Base-by-base conservation (phyloP, 768 basidiomycete genomes). In the Gelatoporia subvermispora region DNA sequence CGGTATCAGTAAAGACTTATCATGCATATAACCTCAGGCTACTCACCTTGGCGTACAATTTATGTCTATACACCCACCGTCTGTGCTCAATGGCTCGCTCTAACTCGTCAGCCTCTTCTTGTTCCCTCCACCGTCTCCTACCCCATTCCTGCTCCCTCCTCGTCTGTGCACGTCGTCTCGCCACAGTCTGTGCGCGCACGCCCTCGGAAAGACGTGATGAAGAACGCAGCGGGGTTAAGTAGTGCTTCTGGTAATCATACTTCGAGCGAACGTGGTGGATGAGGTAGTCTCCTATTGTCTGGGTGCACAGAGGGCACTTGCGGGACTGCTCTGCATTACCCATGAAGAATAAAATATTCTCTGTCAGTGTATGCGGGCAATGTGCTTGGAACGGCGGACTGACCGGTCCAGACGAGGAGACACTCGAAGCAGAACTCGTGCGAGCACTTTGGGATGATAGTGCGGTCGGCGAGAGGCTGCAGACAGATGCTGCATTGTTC, bases 361-460 rank as follows among this genome's bases (percentile, higher is more conserved):
- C 13, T 8, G 24, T 4, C 7, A n/a, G 15, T n/a, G 23, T 11
- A 24, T 35, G 3, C 36, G 31, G n/a, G 3, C 2, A 11, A 39
- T 16, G 10, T 11, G 10, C 40, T n/a, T 5, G 41, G n/a, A 17
- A 8, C 41, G 43, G 17, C 5, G 18, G n/a, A 68, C 77, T 55
- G 51, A 88, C 88, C 84, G 45, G 87, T 78, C 93, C 93, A 95
- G 1, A 93, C 68, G 41, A 86, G 70, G 20, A 96, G 74, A 63
- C 93, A 97, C 48, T 90, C 88, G 55, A 95, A 95, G 60, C 93
- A 97, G 60, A 94, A 94, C 60, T 89, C 87, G 71, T 97, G 93
- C 2, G 89, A 87, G 65, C 93, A 96, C 8, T 72, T 75, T 1
- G 92, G 89, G 21, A 95, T 72, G 35, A 94, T 76, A 0, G 93